Conservation (phyloP, 75 land plant genomes). For the Selaginella tamariscina region DNA sequence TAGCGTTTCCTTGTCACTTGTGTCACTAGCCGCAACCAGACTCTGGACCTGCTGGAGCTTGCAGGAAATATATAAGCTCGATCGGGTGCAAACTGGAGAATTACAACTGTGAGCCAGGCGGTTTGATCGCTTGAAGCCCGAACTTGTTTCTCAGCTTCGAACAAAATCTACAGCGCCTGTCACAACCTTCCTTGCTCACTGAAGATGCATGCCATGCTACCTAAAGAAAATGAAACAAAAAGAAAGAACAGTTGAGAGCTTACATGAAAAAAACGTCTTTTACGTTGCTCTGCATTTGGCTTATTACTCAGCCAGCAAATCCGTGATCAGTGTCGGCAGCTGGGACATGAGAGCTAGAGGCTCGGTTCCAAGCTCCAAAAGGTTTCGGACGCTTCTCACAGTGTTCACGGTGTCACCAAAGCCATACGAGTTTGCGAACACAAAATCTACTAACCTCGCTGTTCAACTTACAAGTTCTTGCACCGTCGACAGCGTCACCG, state of each 20-base stretch:
- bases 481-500: slow-evolving; percentile 37
- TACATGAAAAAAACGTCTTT: slow-evolving; percentile 47
- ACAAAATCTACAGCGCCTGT: not conserved
- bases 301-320: slow-evolving; percentile 43
- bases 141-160: slow-evolving; percentile 10
- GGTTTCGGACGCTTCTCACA: slow-evolving; percentile 48
- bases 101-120: not conserved
- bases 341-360: slow-evolving; percentile 57
- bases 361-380: slow-evolving; percentile 63
- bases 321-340: slow-evolving; percentile 64
- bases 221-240: slow-evolving; percentile 1
- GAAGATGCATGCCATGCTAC: not conserved
- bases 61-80: not conserved
- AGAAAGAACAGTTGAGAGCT: not conserved
- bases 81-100: slow-evolving; percentile 11
- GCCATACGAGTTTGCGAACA: not conserved
- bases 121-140: slow-evolving; percentile 13
- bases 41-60: not conserved
- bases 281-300: slow-evolving; percentile 18
- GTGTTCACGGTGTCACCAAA: slow-evolving; percentile 49
- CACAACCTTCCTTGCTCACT: slow-evolving; percentile 6
- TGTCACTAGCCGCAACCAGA: not conserved
- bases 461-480: slow-evolving; percentile 58
- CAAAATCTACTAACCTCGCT: not conserved
- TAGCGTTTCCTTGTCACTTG: not conserved